Conservation (phyloP, 2,329 filamentous ascomycete species). For the Colletotrichum sansevieriae region DNA sequence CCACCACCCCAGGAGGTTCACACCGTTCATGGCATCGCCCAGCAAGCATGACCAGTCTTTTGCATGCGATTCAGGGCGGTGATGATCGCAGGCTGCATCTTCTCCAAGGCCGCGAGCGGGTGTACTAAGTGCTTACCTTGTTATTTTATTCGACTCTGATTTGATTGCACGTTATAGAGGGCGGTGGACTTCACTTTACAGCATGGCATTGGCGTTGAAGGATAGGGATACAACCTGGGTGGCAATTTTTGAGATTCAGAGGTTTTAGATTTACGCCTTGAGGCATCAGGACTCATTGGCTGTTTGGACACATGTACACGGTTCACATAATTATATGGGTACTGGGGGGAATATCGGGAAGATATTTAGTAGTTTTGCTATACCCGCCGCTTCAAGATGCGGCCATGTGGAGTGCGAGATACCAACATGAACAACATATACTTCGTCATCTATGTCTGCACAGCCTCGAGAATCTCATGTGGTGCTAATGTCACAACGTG, state of each 20-base stretch:
- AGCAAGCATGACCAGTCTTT: slow-evolving; percentile 38
- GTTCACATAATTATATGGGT: slow-evolving; percentile 7
- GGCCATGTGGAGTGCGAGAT: slow-evolving; percentile 23
- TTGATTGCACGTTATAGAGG: slow-evolving; percentile 12
- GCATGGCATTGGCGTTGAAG: slow-evolving; percentile 35
- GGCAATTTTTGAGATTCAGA: slow-evolving; percentile 18
- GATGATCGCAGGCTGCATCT: slow-evolving; percentile 51
- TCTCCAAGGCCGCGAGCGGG: slow-evolving; percentile 52
- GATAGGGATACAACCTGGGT: neutral
- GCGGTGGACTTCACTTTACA: slow-evolving; percentile 3
- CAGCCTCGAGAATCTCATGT: too few relatives aligned
- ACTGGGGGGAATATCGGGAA: slow-evolving; percentile 8
- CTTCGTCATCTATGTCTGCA: neutral
- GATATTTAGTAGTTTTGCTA: slow-evolving; percentile 22
- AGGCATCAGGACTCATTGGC: slow-evolving; percentile 36
- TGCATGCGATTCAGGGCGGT: slow-evolving; percentile 33
- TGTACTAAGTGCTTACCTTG: slow-evolving; percentile 43
- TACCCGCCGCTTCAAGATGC: slow-evolving; percentile 33
- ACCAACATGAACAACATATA: neutral
- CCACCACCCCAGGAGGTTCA: slow-evolving; percentile 33
- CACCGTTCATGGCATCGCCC: slow-evolving; percentile 39
- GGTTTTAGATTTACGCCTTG: slow-evolving; percentile 31
- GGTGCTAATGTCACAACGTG: neutral
- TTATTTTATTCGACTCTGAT: slow-evolving; percentile 16
- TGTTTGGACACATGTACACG: slow-evolving; percentile 29